phyloP scores from a whole-genome alignment of 352 stramenopile genomes.

The Phytopythium kandeliae region DNA sequence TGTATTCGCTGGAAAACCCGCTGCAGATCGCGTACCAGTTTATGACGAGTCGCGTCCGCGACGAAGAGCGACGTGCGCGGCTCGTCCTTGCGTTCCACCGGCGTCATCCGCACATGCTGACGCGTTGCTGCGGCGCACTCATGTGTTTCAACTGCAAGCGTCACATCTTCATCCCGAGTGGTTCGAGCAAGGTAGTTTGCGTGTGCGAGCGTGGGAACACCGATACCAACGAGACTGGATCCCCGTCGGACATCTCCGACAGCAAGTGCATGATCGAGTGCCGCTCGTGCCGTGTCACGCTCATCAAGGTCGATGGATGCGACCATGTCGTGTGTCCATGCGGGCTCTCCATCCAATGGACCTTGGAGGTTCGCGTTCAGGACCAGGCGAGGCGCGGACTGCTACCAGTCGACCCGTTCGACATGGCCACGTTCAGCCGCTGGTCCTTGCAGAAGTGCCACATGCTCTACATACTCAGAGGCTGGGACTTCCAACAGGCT shows the following conservation, averaged over 20 bases:
- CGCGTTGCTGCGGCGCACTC: slow-evolving; percentile 21
- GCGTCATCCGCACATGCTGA: slow-evolving; percentile 21
- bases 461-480: background rate
- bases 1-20: background rate
- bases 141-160: slow-evolving; percentile 54
- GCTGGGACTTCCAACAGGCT: background rate
- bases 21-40: slow-evolving; percentile 12
- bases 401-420: slow-evolving; percentile 28
- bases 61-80: slow-evolving; percentile 37
- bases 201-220: background rate
- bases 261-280: slow-evolving; percentile 24
- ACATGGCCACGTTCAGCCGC: slow-evolving; percentile 10
- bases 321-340: slow-evolving; percentile 32
- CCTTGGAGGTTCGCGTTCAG: slow-evolving; percentile 10
- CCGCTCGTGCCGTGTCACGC: slow-evolving; percentile 31
- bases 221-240: background rate
- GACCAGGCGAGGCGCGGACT: slow-evolving; percentile 15
- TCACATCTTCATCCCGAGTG: background rate
- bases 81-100: slow-evolving; percentile 30
- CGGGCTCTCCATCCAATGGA: slow-evolving; percentile 32
- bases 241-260: background rate
- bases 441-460: slow-evolving; percentile 15
- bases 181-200: background rate
- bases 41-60: slow-evolving; percentile 20
- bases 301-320: slow-evolving; percentile 48